Conservation (phyloP, 2,329 filamentous ascomycete genomes). For the Colletotrichum cereale region DNA sequence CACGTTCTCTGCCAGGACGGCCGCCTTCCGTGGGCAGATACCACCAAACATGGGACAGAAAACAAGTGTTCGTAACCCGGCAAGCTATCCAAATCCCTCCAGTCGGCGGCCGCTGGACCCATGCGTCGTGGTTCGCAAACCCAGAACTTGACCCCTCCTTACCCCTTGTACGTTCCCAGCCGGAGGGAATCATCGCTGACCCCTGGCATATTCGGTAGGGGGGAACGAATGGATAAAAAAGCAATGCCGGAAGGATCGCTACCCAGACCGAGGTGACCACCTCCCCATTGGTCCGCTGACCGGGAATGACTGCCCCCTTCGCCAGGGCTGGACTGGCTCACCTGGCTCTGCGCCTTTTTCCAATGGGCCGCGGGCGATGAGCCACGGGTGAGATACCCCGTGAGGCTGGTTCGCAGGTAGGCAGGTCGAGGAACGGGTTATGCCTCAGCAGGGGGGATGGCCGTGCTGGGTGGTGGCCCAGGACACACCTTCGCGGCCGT, state of each 20-base stretch:
- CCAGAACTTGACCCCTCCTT: not conserved
- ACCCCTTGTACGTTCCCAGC: slow-evolving; percentile 8
- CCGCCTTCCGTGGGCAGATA: not conserved
- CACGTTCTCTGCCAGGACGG: not conserved
- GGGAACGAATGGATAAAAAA: slow-evolving; percentile 8
- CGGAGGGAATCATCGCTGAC: not conserved
- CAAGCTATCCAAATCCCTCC: not conserved
- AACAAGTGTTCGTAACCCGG: not conserved
- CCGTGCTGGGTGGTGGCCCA: slow-evolving; percentile 18
- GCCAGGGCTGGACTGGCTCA: slow-evolving; percentile 11
- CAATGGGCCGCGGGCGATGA: not conserved
- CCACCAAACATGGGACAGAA: not conserved
- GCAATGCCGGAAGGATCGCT: slow-evolving; percentile 15
- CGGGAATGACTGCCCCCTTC: not conserved
- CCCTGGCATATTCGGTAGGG: slow-evolving; percentile 28
- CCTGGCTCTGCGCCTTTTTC: not conserved
- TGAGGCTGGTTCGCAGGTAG: slow-evolving; percentile 8
- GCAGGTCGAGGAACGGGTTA: not conserved
- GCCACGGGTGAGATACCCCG: not conserved
- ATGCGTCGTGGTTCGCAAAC: not conserved
- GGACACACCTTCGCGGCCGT: slow-evolving; percentile 7
- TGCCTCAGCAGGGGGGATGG: slow-evolving; percentile 5
- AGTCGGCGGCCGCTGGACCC: not conserved
- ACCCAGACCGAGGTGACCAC: slow-evolving; percentile 1
- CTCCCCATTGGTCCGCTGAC: slow-evolving; percentile 10